Percentiles rank a stretch among this genome's conserved stretches.
Conservation (phyloP, 1,139 yeast genomes). For the Nakaseomyces kungkrabaensis region DNA sequence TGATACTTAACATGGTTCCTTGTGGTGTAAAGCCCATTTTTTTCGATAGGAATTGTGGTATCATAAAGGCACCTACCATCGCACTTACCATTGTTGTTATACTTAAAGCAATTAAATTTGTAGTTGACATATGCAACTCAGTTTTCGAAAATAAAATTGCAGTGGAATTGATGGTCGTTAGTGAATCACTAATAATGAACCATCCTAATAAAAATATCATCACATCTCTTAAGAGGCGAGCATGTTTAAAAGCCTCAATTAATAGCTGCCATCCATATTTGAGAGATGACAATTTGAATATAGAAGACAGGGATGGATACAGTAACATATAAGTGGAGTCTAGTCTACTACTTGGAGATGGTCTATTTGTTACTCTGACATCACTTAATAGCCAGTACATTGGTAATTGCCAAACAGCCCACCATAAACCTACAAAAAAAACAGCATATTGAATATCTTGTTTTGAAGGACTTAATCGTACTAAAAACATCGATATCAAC, state of each 20-base stretch:
- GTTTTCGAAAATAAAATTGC: constrained; percentile 63
- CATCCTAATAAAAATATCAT: constrained; percentile 52
- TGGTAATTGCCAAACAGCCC: constrained; percentile 58
- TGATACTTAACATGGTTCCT: constrained; percentile 39
- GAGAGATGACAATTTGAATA: constrained; percentile 30
- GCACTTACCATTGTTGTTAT: constrained; percentile 54
- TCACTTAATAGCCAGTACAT: constrained; percentile 37
- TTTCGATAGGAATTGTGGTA: constrained; percentile 41
- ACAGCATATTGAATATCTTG: constrained; percentile 47
- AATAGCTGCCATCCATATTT: constrained; percentile 52
- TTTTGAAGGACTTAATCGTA: constrained; percentile 37
- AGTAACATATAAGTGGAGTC: not conserved
- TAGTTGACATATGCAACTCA: constrained; percentile 53
- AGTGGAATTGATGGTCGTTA: constrained; percentile 64
- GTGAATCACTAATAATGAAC: constrained; percentile 61
- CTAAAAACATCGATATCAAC: constrained; percentile 40
- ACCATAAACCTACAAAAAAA: constrained; percentile 56
- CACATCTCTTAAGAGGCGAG: constrained; percentile 48
- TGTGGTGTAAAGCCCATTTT: constrained; percentile 36
- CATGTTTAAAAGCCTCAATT: constrained; percentile 42
- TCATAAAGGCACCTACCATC: constrained; percentile 46
- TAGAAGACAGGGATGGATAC: constrained; percentile 15
- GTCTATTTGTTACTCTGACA: constrained; percentile 3
- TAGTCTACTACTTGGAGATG: not conserved
- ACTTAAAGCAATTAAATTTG: constrained; percentile 51